Evolutionary conservation across 164 flowering plant species (phyloP), one percentile per base, ranked within the genome.

Genomic region (Aristolochia contorta): DNA sequence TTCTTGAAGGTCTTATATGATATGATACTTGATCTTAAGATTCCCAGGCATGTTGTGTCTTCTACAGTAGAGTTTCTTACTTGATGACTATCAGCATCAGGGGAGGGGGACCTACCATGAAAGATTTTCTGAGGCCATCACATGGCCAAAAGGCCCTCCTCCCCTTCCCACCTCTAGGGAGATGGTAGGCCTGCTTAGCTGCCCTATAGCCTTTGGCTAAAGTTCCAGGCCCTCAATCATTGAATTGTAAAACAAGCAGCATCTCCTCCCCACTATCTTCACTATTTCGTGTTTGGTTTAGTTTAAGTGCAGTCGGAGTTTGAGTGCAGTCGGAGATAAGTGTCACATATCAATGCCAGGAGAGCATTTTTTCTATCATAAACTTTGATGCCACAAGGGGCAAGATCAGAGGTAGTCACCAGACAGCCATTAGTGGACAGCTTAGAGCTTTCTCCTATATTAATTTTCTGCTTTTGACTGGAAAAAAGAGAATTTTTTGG

Each of bases 111-210:
- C 43, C 43, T 37, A 37, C 43, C 43, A 37, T 3, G 43, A 37
- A 37, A 37, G 43, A 37, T 37, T 37, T 37, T 37, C 43, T 37
- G 9, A 6, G 12, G 7, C 43, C 43, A 37, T 37, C 43, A 37
- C 43, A 37, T 37, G 43, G 43, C 53, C 53, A 49, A 49, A 49
- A 20, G 22, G 53, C 22, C 22, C 14, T 49, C 53, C 43, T 37
- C 43, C 12, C 43, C 43, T 37, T 49, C 53, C 53, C 53, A 49
- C 53, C 53, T 49, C 53, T 49, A 49, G 53, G 53, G 53, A 49
- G 53, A 18, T 49, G 4, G 14, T 49, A 49, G 53, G 53, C 53
- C 53, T 49, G 20, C 22, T 10, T 13, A 49, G 22, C 19, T 18
- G 53, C 53, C 27, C 22, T 6, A 8, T 22, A 24, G 57, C 57